phyloP scores from a whole-genome alignment of 164 flowering plant species.

The Cinnamomum micranthum region DNA sequence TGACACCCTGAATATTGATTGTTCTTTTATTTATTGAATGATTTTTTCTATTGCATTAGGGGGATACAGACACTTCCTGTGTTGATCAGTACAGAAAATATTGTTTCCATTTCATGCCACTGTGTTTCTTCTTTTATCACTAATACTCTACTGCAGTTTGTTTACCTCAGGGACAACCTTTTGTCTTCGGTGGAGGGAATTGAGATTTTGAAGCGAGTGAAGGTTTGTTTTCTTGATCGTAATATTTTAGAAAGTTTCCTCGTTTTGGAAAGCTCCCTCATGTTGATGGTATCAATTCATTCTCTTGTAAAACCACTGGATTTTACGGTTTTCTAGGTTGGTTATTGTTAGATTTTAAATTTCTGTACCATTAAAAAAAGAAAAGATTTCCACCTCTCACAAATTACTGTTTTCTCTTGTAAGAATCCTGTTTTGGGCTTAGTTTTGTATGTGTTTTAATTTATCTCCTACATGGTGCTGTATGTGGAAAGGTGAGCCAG shows the following conservation, averaged over 20 bases:
- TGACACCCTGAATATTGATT: not conserved
- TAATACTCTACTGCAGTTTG: slow-evolving; percentile 65
- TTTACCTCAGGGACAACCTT: slow-evolving; percentile 98
- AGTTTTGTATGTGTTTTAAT: not conserved
- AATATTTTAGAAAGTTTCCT: not conserved
- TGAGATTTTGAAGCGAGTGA: slow-evolving; percentile 83
- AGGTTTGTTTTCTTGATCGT: slow-evolving; percentile 53
- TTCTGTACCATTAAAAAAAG: not conserved
- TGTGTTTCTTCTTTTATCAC: not conserved
- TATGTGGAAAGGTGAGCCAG: not conserved
- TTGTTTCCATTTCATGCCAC: not conserved
- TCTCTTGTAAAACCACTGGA: no score
- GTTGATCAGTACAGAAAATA: no score
- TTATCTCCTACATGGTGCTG: not conserved
- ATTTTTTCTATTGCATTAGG: not conserved
- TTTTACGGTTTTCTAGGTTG: no score
- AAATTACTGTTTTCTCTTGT: not conserved
- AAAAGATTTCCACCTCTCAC: not conserved
- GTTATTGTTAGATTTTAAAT: no score
- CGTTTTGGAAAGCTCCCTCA: no score
- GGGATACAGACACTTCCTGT: not conserved
- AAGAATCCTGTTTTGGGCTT: not conserved
- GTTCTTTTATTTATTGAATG: not conserved
- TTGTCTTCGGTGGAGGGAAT: slow-evolving; percentile 86
- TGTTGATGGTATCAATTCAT: no score